Base-by-base conservation (phyloP, 352 stramenopile genomes). In the Phytophthora sansomeana region DNA sequence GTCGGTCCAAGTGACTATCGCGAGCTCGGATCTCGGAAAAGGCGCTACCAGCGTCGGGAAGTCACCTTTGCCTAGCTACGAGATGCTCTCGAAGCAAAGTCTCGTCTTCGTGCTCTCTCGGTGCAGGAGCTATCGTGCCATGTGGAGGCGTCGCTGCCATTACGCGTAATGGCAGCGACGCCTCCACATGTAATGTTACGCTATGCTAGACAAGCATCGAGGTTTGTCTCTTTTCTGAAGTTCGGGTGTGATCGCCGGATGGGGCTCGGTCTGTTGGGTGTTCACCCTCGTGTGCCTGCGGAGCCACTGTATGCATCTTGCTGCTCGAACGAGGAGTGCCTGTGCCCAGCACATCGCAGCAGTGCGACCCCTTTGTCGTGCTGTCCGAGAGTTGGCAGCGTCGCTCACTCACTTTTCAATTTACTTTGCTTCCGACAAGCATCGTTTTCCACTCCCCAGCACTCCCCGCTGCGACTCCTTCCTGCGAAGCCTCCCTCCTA, bases 391-490 rank as follows among this genome's bases (percentile, higher is more conserved):
- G 36, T 30, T 52, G 38, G 19, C 17, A 24, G n/a, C 16, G 14
- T 35, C 11, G 4, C n/a, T 17, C 29, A 60, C 46, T 64, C 67
- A 75, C 53, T 75, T 60, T 59, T 44, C 60, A 71, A 75, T 67
- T 71, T 50, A 69, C 67, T 52, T 72, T 67, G 61, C 50, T 64
- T 63, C 46, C 36, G 21, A 53, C 41, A 71, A 65, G 61, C 67
- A 75, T 63, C 41, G 54, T 62, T 65, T 44, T 54, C 38, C 43
- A 36, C 63, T 33, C 33, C 24, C 19, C 24, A 61, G 47, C 48
- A 60, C 47, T 58, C 38, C 13, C 24, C 17, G 46, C 47, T 51
- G 32, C 41, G 65, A 64, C 62, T 29, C 30, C 47, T 19, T 41
- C 38, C 33, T 29, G n/a, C n/a, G n/a, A n/a, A n/a, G n/a, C n/a